Base-by-base conservation (phyloP, 2,329 filamentous ascomycete species). In the Neonectria sp. region DNA sequence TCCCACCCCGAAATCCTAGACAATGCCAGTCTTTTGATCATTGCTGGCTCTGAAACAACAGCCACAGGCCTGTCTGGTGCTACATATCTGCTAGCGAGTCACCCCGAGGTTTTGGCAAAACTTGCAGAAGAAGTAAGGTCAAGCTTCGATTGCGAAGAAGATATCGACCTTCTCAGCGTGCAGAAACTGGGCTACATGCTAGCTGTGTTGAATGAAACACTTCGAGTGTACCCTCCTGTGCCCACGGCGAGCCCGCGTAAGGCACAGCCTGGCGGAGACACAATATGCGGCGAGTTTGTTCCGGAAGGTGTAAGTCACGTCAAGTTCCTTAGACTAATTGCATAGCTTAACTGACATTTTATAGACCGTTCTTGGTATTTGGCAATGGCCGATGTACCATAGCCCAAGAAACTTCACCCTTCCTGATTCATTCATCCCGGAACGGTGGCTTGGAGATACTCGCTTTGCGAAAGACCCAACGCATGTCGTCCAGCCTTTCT, bases 11-110 rank as follows among this genome's bases (percentile, higher is more conserved):
- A 51, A 27, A 51, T 51, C 27, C 24, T 40, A 6, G 49, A 40
- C 56, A 51, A 68, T 71, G 7, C 71, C 63, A 46, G 68, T 7
- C 37, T 67, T 25, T 55, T 74, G 6, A 68, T 80, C 35, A 48
- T 78, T 15, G 79, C 75, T 6, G 79, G 79, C 1, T 77, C 75
- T 2, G 79, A 81, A 55, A 81, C 78, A 2, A 80, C 77, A 15
- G 78, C 78, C 2, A 79, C 78, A 1, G 56, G 71, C 1, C 68
- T 81, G 0, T 68, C 71, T 1, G 79, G 74, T 13, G 68, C 68
- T 1, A 76, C 73, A 0, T 80, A 74, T 56, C 64, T 75, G 17
- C 74, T 82, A 2, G 61, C 76, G 2, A 72, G 48, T 6, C 77
- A 82, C 56, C 80, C 78, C 0, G 57, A 72, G 0, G 63, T 60